Conservation (phyloP, 768 basidiomycete species). For the Mycena kentingensis region DNA sequence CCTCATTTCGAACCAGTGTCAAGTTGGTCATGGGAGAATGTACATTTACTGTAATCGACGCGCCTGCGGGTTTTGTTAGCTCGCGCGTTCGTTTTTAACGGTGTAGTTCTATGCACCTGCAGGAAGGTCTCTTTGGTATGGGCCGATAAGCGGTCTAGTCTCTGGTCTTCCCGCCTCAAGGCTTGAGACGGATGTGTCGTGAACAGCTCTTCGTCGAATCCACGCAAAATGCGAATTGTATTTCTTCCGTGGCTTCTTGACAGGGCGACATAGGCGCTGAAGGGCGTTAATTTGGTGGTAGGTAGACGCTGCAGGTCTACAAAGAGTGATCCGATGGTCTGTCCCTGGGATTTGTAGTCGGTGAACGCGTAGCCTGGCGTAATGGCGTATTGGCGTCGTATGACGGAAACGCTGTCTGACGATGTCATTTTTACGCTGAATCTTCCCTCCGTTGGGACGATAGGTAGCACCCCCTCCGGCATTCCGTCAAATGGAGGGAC, state of each 20-base stretch:
- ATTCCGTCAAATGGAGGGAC: constrained; percentile 26
- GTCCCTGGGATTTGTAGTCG: constrained; percentile 44
- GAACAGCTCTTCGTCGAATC: neutral
- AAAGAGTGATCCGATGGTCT: constrained; percentile 39
- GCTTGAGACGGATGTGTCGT: neutral
- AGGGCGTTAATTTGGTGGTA: constrained; percentile 30
- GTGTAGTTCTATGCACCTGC: too few relatives aligned
- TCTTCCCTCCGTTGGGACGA: constrained; percentile 21
- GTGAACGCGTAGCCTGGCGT: constrained; percentile 45
- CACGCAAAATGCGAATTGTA: neutral
- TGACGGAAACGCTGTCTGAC: constrained; percentile 5
- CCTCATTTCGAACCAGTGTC: too few relatives aligned
- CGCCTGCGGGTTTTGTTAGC: too few relatives aligned
- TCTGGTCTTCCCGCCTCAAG: neutral
- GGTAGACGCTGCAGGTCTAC: constrained; percentile 42
- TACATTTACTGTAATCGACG: too few relatives aligned
- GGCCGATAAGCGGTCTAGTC: neutral
- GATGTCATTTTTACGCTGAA: constrained; percentile 25
- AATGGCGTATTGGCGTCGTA: constrained; percentile 31
- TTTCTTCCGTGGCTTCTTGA: constrained; percentile 31
- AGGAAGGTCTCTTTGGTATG: too few relatives aligned
- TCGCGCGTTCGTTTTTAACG: too few relatives aligned
- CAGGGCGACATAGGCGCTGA: constrained; percentile 45
- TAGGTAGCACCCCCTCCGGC: constrained; percentile 28
- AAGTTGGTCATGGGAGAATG: too few relatives aligned